These are phyloP conservation scores for Quercus gilva DNA, from an alignment of 306 rosid species.

Conservation along the genomic window DNA sequence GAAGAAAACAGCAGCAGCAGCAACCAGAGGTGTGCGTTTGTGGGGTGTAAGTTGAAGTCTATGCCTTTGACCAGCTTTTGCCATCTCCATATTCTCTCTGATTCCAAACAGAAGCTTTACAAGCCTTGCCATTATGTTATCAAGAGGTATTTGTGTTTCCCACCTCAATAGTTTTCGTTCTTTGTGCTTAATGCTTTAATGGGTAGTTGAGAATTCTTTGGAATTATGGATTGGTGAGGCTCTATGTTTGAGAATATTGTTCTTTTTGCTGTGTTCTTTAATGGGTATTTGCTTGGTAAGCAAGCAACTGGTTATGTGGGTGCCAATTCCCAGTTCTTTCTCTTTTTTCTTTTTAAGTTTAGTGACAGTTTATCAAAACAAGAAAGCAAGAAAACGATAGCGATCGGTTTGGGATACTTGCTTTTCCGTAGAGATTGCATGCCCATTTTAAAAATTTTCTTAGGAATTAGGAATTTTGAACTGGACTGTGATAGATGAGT, in stretches of 20 bases:
- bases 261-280: background rate
- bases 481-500: background rate
- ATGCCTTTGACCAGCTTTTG: constrained; percentile 73
- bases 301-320: too few relatives aligned
- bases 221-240: background rate
- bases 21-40: constrained; percentile 37
- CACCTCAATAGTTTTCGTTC: background rate
- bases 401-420: too few relatives aligned
- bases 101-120: constrained; percentile 67
- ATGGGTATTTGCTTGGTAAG: background rate
- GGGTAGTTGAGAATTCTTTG: background rate
- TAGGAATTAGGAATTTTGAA: background rate
- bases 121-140: constrained; percentile 54
- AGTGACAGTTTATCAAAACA: too few relatives aligned
- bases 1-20: background rate
- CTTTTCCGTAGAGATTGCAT: too few relatives aligned
- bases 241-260: background rate
- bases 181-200: background rate
- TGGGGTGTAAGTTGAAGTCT: constrained; percentile 50
- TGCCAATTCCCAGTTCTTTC: too few relatives aligned
- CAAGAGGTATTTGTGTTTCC: constrained; percentile 35
- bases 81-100: constrained; percentile 59
- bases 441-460: too few relatives aligned
- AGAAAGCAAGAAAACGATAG: too few relatives aligned
- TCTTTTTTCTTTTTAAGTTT: too few relatives aligned